Base-by-base conservation (phyloP, 2,329 filamentous ascomycete species). In the Hypomyces rosellus region DNA sequence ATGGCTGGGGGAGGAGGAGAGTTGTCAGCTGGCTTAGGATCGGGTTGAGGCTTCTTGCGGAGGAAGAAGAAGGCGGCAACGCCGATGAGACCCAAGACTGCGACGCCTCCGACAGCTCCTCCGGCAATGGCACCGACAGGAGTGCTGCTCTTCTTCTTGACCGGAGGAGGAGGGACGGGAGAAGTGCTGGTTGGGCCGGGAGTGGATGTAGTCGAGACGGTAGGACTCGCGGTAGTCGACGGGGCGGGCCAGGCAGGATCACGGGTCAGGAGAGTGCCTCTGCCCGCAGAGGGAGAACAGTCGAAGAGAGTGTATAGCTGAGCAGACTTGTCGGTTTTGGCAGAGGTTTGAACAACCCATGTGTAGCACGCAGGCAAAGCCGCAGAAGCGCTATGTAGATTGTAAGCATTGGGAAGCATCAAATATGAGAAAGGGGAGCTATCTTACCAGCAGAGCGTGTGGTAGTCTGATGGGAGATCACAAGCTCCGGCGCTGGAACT, bases 91-190 rank as follows among this genome's bases (percentile, higher is more conserved):
- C 61, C 68, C 16, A 77, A 55, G 13, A 58, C 66, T 0, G 60
- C 69, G 3, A 74, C 66, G 12, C 74, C 74, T n/a, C 73, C 74
- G 9, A 76, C 70, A 3, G 67, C 65, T 22, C 74, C 74, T 11
- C 74, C 74, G 7, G 63, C 72, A 40, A 78, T 76, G 14, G 73
- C 66, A 5, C 71, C 74, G 11, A 69, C 59, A 46, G 65, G 63
- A 6, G 64, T 59, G n/a, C 55, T 58, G 36, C 67, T 67, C 5
- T 60, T 59, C 8, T 63, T 67, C 9, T 62, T 54, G 42, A 58
- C 57, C 14, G 58, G 49, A 11, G 55, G 51, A 50, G 49, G 44
- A 13, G 48, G 49, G 14, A 50, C 9, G 4, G 54, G 38, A 12
- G 49, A 47, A 13, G 55, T 51, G 25, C 25, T 30, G 25, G 25